Evolutionary conservation across 2,329 filamentous ascomycete species (phyloP).

Genomic region (Aspergillus chevalieri): DNA sequence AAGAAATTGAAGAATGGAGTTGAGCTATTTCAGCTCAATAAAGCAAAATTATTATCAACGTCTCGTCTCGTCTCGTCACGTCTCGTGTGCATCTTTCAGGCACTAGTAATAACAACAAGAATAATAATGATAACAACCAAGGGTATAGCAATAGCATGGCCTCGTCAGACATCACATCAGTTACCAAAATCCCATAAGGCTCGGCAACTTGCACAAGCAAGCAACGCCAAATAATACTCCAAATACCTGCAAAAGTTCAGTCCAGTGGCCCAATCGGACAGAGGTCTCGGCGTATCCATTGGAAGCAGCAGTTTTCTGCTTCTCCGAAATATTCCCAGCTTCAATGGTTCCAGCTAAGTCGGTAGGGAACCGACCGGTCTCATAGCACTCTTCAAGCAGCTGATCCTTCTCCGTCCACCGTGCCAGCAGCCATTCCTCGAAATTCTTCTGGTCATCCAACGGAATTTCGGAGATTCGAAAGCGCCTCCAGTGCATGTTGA

Average conservation of each 20-base stretch:
- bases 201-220: constrained; percentile 24
- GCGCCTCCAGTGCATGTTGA: constrained; percentile 93
- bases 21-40: background rate
- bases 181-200: constrained; percentile 18
- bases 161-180: constrained; percentile 1
- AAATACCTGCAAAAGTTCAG: constrained; percentile 40
- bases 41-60: background rate
- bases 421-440: constrained; percentile 77
- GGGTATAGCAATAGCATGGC: constrained; percentile 1
- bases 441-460: constrained; percentile 63
- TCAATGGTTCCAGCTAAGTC: constrained; percentile 51
- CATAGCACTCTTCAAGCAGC: constrained; percentile 74
- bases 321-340: constrained; percentile 33
- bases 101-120: constrained; percentile 1
- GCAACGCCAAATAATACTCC: constrained; percentile 32
- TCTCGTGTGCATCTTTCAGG: constrained; percentile 10
- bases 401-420: constrained; percentile 91
- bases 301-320: constrained; percentile 26
- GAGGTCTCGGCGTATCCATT: constrained; percentile 40
- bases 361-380: constrained; percentile 72
- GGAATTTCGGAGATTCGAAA: constrained; percentile 78
- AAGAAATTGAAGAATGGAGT: background rate
- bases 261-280: constrained; percentile 38
- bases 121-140: background rate
- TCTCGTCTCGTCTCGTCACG: background rate